These are phyloP conservation scores for Pythium pectinolyticum DNA, from an alignment of 352 stramenopile genomes.

Conservation along the genomic window DNA sequence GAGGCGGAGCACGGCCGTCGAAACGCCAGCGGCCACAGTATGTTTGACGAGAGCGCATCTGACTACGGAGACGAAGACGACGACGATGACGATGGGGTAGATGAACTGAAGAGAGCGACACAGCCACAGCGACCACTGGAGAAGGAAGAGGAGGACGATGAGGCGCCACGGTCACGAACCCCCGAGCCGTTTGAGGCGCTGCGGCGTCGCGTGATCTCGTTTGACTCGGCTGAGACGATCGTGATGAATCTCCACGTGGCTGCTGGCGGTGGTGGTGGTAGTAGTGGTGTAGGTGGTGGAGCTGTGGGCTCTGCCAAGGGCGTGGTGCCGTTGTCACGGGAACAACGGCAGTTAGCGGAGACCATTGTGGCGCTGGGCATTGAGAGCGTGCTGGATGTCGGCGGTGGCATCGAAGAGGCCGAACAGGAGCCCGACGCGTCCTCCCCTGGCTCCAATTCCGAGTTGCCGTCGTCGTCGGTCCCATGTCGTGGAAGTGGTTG, in stretches of 20 bases:
- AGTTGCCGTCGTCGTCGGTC: no score
- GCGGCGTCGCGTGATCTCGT: slow-evolving; percentile 68
- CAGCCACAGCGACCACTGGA: no score
- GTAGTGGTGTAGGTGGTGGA: no score
- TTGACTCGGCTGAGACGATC: slow-evolving; percentile 75
- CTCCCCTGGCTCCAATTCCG: slow-evolving; percentile 17
- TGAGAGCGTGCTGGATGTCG: slow-evolving; percentile 32
- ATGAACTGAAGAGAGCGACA: slow-evolving; percentile 22
- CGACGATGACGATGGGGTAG: no score
- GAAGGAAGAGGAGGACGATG: slow-evolving; percentile 25
- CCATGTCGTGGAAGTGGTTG: no score
- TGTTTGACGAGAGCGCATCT: slow-evolving; percentile 23
- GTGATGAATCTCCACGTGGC: slow-evolving; percentile 57
- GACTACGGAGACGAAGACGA: slow-evolving; percentile 31
- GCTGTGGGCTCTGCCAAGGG: no score
- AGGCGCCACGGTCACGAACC: slow-evolving; percentile 5
- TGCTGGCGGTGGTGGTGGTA: no score
- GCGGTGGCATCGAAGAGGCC: slow-evolving; percentile 14
- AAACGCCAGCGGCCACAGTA: not conserved
- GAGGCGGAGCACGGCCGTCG: slow-evolving; percentile 13
- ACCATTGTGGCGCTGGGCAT: slow-evolving; percentile 75
- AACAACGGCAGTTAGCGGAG: slow-evolving; percentile 70
- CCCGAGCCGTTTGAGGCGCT: slow-evolving; percentile 58
- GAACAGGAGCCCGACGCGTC: slow-evolving; percentile 28
- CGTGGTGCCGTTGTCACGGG: slow-evolving; percentile 40